phyloP scores from a whole-genome alignment of 768 basidiomycete species.

The Suillus variegatus region DNA sequence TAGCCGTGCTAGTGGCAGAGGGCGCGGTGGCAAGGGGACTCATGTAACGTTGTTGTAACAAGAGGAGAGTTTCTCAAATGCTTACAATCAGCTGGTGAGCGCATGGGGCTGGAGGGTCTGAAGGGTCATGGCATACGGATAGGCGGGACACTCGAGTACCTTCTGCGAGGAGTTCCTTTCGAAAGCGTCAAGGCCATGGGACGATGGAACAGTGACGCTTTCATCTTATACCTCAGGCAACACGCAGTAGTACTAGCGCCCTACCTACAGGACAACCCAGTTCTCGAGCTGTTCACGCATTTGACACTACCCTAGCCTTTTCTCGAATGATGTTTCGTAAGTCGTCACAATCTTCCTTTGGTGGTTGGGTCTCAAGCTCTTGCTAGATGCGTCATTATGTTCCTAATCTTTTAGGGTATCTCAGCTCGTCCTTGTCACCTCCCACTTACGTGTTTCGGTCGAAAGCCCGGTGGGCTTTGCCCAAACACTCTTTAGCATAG shows the following conservation, averaged over 20 bases:
- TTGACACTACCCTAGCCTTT: not conserved
- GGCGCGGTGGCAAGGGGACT: too few species aligned
- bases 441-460: too few species aligned
- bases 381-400: not conserved
- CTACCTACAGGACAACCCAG: not conserved
- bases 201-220: not conserved
- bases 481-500: too few species aligned
- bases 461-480: too few species aligned
- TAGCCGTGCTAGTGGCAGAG: too few species aligned
- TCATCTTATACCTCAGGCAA: not conserved
- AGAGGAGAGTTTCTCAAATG: too few species aligned
- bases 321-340: not conserved
- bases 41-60: too few species aligned
- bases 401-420: not conserved
- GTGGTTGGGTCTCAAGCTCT: not conserved
- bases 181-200: too few species aligned
- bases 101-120: slow-evolving; percentile 16
- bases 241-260: not conserved
- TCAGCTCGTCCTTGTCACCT: not conserved
- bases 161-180: too few species aligned
- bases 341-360: not conserved
- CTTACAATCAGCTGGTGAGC: too few species aligned
- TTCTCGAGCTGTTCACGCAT: not conserved
- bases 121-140: too few species aligned
- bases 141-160: too few species aligned